Base-by-base conservation (phyloP, 148 eudicot genomes). In the Chenopodium quinoa region DNA sequence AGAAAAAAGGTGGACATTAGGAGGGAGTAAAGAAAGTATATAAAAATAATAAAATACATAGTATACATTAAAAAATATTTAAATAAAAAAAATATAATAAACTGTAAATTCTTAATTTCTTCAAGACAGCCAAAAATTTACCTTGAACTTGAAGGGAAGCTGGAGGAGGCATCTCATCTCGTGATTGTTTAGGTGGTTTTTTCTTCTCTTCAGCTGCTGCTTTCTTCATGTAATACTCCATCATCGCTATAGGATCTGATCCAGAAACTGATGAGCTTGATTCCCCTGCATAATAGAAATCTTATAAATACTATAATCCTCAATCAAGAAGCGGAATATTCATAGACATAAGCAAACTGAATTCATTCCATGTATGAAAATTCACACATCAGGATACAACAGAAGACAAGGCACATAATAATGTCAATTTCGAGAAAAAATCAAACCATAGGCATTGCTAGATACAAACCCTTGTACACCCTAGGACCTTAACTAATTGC, bases 111-210 rank as follows among this genome's bases (percentile, higher is more conserved):
- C 78, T 20, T 17, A 19, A n/a, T 77, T 40, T 32, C 71, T 44
- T 72, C 19, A 20, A 29, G n/a, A 62, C 46, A 82, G 65, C 13
- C 73, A 68, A 23, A 31, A 47, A 64, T 74, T 50, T 34, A 92
- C 98, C 93, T 90, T 92, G 98, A 75, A 90, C 94, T 89, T 92
- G 98, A 77, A 94, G 91, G 54, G 99, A 96, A 75, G 93, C 86
- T 73, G 99, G 99, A 60, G 99, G 98, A 82, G 99, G 99, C 99
- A 96, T 96, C 90, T 96, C 99, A 86, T 96, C 97, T 81, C 88
- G 86, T 44, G 99, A 96, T 67, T 87, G 89, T 85, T 88, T 96
- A 76, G 91, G 93, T 62, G 91, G 92, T 84, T 86, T 89, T 83
- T 75, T 89, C 86, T 83, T 92, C 90, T 96, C 99, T 85, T 96